Conservation (phyloP, 257 asterid species). For the Pogostemon cablin region DNA sequence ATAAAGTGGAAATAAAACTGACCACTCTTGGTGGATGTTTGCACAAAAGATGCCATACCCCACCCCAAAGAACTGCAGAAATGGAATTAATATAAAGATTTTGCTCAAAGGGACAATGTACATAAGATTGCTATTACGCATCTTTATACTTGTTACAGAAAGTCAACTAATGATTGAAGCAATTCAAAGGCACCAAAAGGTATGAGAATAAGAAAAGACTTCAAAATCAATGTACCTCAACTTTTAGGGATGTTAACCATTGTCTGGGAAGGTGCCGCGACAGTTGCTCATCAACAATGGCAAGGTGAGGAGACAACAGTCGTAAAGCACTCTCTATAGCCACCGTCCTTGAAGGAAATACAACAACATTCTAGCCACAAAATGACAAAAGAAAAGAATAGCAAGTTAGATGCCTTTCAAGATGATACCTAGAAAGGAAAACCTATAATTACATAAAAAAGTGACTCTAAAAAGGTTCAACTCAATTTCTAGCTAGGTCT, state of each 20-base stretch:
- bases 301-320: constrained; percentile 82
- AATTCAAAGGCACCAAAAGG: constrained; percentile 12
- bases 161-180: not conserved
- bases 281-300: constrained; percentile 88
- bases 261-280: constrained; percentile 75
- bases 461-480: constrained; percentile 17
- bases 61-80: not conserved
- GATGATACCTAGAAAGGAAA: constrained; percentile 4
- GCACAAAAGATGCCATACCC: not conserved
- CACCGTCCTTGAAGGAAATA: constrained; percentile 87
- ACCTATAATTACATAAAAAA: constrained; percentile 15
- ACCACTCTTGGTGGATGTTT: not conserved
- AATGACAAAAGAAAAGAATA: constrained; percentile 28
- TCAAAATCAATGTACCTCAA: constrained; percentile 57
- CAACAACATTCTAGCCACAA: constrained; percentile 66
- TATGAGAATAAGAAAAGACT: constrained; percentile 23
- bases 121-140: not conserved
- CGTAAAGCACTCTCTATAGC: constrained; percentile 90
- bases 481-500: constrained; percentile 12
- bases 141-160: constrained; percentile 5
- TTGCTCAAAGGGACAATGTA: not conserved
- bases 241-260: constrained; percentile 79
- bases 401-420: constrained; percentile 31
- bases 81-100: not conserved
- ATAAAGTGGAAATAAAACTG: not conserved